phyloP scores from a whole-genome alignment of 495 filamentous ascomycete species.

The Rhypophila decipiens region DNA sequence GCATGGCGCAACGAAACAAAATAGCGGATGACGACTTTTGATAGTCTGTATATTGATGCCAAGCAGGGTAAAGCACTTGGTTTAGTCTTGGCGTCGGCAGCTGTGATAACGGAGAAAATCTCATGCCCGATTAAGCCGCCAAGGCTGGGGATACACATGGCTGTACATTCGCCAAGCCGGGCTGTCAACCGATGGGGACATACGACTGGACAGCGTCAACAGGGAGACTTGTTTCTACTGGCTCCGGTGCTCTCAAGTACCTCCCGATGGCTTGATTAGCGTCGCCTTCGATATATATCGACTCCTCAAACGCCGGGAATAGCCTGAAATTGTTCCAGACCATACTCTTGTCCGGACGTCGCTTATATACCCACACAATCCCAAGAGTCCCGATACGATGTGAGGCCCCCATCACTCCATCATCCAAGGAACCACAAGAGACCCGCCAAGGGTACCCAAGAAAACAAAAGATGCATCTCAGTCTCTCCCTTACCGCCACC shows the following conservation, averaged over 20 bases:
- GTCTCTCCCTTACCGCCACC: conserved; percentile 28
- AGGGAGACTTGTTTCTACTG: conserved; percentile 1
- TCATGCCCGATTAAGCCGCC: not conserved
- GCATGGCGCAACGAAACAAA: conserved; percentile 1
- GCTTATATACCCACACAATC: conserved; percentile 26
- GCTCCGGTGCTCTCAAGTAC: not conserved
- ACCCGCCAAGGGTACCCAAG: conserved; percentile 18
- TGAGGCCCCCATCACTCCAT: conserved; percentile 18
- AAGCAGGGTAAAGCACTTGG: conserved; percentile 2
- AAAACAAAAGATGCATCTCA: conserved; percentile 29
- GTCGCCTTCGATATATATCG: conserved; percentile 16
- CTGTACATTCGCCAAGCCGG: conserved; percentile 2
- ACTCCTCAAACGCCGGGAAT: conserved; percentile 22
- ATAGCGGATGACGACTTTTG: conserved; percentile 4
- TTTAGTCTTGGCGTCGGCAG: conserved; percentile 2
- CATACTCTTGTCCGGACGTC: conserved; percentile 19
- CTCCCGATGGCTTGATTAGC: conserved; percentile 11
- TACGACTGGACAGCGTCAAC: not conserved
- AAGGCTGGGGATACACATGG: conserved; percentile 4
- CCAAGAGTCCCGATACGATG: conserved; percentile 19
- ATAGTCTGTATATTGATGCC: conserved; percentile 6
- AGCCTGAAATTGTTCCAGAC: conserved; percentile 23
- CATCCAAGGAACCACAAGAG: conserved; percentile 24
- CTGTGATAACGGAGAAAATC: not conserved
- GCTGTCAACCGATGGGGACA: conserved; percentile 3